A percentile compares a stretch with the other conserved stretches of the same genome.
Evolutionary conservation across 2,329 filamentous ascomycete species (phyloP).

Genomic region (Cercospora brassicicola): DNA sequence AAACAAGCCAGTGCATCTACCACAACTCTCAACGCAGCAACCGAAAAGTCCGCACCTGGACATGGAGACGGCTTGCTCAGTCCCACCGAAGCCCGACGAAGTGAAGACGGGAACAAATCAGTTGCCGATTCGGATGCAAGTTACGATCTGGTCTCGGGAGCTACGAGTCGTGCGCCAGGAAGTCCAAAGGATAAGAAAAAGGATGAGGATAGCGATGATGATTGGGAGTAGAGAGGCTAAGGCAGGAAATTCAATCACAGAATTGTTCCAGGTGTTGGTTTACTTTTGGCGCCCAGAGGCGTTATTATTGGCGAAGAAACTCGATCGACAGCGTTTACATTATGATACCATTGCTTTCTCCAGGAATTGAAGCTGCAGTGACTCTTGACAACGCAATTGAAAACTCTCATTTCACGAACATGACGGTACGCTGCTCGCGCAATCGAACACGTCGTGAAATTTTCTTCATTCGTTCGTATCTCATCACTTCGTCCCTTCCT

Average conservation of each 20-base stretch:
- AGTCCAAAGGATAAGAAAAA: conserved; percentile 58
- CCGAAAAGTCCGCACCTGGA: not conserved
- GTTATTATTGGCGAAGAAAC: not conserved
- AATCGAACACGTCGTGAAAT: not conserved
- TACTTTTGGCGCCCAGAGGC: not conserved
- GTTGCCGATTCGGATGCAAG: conserved; percentile 91
- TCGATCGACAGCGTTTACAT: not conserved
- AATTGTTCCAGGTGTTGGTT: not conserved
- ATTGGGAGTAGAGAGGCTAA: conserved; percentile 38
- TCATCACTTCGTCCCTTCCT: not conserved
- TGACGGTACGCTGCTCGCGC: too few species aligned
- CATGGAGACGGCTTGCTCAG: conserved; percentile 4
- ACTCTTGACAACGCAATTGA: not conserved
- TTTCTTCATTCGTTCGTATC: not conserved
- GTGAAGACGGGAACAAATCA: conserved; percentile 74
- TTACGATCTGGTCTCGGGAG: conserved; percentile 83
- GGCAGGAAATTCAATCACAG: not conserved
- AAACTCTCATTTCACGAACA: not conserved
- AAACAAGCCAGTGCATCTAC: conserved; percentile 32
- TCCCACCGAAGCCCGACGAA: conserved; percentile 52
- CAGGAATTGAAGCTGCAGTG: not conserved
- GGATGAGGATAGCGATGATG: conserved; percentile 39
- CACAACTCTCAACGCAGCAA: conserved; percentile 34
- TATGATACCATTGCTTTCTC: conserved; percentile 4
- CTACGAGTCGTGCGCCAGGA: conserved; percentile 72